Base-by-base conservation (phyloP, 2,329 filamentous ascomycete genomes). In the Bipolaris cookei region DNA sequence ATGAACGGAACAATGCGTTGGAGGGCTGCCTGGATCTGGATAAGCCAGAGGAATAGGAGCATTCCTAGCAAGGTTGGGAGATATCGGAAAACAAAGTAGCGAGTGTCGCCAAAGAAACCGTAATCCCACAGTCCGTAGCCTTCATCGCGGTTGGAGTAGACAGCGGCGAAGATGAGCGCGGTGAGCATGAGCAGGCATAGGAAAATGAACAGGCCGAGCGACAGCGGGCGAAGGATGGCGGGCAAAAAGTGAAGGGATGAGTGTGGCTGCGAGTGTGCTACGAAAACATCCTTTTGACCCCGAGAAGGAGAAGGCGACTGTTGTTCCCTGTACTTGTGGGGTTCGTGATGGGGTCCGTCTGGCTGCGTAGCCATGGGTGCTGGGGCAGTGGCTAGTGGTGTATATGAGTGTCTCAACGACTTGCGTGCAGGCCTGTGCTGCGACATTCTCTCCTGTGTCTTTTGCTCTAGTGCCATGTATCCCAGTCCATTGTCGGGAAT, bases 21-120 rank as follows among this genome's bases (percentile, higher is more conserved):
- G n/a, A 92, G 84, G 3, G 92, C 86, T 1, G 84, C 82, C 65
- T 92, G 84, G 37, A 97, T 81, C 63, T 88, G 85, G 67, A 96
- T 88, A 1, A 91, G 83, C 81, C 91, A 96, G 6, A 97, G 74
- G 43, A 95, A 81, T 34, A 96, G 78, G 11, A 88, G 64, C 18
- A 87, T 86, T 0, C 88, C 91, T 13, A 96, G 71, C 0, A 96
- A 79, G 54, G 92, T 91, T 2, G 94, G 93, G 1, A 97, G 79
- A 62, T 96, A 91, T 59, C 92, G 86, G 74, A 96, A 95, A 44
- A 96, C 77, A 73, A 97, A 97, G 76, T 96, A 97, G 63, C 88
- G 83, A 7, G 83, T 83, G 47, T 88, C 89, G 59, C 90, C 89
- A 55, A 92, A 88, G 28, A 83, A 83, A 32, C 80, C 79, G 72